phyloP scores from a whole-genome alignment of 805 yeast genomes.

The Lipomyces orientalis region DNA sequence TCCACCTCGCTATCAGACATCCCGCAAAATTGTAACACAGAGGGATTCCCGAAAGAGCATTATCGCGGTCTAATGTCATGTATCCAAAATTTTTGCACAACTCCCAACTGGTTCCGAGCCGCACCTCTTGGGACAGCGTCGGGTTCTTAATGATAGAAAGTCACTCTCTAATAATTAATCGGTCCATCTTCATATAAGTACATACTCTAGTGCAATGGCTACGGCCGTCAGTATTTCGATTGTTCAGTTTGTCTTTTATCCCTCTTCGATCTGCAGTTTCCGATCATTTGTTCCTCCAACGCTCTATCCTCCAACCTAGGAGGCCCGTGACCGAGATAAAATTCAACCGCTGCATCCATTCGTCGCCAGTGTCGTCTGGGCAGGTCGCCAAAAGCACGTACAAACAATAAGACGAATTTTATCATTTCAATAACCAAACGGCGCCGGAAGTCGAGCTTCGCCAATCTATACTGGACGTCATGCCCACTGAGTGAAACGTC shows the following conservation, averaged over 20 bases:
- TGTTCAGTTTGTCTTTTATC: neutral
- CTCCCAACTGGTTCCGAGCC: neutral
- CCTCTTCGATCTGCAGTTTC: neutral
- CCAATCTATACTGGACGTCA: neutral
- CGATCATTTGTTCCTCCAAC: neutral
- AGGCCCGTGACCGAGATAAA: neutral
- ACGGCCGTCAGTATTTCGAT: neutral
- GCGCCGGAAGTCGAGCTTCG: neutral
- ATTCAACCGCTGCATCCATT: neutral
- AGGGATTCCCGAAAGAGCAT: no score
- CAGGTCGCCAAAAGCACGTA: neutral
- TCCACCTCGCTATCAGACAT: constrained; percentile 37
- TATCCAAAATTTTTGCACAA: neutral
- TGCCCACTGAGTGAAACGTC: neutral
- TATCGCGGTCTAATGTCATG: no score
- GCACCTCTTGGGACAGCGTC: neutral
- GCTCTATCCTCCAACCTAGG: neutral
- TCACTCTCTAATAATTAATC: no score
- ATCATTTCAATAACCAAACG: neutral
- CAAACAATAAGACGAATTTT: neutral
- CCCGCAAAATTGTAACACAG: neutral
- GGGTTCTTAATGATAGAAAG: no score
- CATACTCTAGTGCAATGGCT: neutral
- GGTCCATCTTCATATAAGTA: neutral
- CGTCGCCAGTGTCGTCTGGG: neutral